Percentiles rank a stretch among this genome's conserved stretches.
Evolutionary conservation across 1,139 yeast genomes (phyloP).

Genomic region (Citeromyces hawaiiensis): DNA sequence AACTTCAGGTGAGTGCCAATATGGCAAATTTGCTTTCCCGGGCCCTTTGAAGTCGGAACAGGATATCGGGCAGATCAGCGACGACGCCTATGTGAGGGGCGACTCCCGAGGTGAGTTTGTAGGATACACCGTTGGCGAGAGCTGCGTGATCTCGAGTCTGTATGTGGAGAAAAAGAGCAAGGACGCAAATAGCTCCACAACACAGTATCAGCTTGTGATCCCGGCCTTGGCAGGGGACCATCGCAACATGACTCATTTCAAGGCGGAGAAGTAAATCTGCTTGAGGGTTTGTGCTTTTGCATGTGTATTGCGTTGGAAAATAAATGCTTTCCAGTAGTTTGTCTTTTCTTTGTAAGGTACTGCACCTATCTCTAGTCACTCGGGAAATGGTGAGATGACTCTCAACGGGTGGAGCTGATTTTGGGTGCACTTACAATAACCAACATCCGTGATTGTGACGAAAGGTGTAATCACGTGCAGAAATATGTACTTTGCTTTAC

Average conservation of each 20-base stretch:
- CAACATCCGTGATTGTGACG: too few relatives aligned
- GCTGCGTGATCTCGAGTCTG: neutral
- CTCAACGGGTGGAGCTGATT: too few relatives aligned
- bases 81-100: neutral
- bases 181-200: neutral
- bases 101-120: neutral
- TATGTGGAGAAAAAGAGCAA: conserved; percentile 1
- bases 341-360: neutral
- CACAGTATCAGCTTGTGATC: conserved; percentile 1
- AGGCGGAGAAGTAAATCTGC: neutral
- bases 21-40: conserved; percentile 1
- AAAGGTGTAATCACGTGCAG: too few relatives aligned
- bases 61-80: neutral
- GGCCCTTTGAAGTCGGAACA: neutral
- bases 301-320: neutral
- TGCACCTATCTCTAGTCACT: too few relatives aligned
- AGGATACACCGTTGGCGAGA: neutral
- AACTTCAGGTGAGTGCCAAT: neutral
- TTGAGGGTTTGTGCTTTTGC: neutral
- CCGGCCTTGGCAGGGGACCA: neutral
- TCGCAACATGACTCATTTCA: neutral
- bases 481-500: too few relatives aligned
- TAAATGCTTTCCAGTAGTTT: neutral
- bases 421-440: too few relatives aligned
- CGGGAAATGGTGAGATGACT: too few relatives aligned